Evolutionary conservation across 2,329 filamentous ascomycete species (phyloP).

Genomic region (Aureobasidium sp.): DNA sequence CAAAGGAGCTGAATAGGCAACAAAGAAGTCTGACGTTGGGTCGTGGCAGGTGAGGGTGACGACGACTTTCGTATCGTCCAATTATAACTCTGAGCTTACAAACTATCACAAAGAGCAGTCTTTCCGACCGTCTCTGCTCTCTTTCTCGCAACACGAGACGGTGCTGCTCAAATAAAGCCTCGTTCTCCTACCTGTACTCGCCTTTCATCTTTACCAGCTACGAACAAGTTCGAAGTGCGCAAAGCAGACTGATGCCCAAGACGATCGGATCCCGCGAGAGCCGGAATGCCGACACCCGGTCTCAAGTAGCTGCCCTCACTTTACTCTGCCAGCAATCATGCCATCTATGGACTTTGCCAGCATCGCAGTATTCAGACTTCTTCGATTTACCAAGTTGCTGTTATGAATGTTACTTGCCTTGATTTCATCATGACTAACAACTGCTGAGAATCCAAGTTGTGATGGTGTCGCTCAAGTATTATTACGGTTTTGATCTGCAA

Average conservation of each 20-base stretch:
- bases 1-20: not conserved
- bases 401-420: not conserved
- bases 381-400: not conserved
- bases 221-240: not conserved
- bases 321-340: not conserved
- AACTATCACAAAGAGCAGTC: not conserved
- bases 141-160: not conserved
- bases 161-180: not conserved
- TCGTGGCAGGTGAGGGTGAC: not conserved
- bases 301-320: not conserved
- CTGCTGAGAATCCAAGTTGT: not conserved
- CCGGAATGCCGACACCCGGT: not conserved
- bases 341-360: not conserved
- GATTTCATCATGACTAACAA: not conserved
- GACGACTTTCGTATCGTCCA: conserved; percentile 3
- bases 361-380: not conserved
- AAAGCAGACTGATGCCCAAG: not conserved
- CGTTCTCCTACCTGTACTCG: not conserved
- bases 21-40: not conserved
- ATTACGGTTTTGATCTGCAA: not conserved
- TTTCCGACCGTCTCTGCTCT: not conserved
- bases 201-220: not conserved
- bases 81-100: not conserved
- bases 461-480: no score
- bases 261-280: not conserved